phyloP scores from a whole-genome alignment of 805 yeast species.

The Wickerhamiella azyma region DNA sequence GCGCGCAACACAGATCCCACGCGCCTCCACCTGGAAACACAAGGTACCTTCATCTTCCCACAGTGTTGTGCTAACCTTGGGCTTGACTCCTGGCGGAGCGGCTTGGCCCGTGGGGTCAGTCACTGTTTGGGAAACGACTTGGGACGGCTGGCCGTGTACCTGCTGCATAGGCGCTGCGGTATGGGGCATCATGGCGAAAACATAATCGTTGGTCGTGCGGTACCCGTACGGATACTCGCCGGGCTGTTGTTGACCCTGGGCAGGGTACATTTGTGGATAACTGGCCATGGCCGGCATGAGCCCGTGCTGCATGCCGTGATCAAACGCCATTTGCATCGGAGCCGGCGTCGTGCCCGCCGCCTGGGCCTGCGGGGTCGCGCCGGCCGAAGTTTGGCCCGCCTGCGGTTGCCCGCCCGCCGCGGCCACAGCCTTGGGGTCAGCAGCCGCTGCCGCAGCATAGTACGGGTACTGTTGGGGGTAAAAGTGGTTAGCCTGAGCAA shows the following conservation, averaged over 20 bases:
- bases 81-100: conserved; percentile 32
- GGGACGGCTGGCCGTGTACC: conserved; percentile 6
- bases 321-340: conserved; percentile 2
- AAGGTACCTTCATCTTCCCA: conserved; percentile 83
- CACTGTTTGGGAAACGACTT: conserved; percentile 16
- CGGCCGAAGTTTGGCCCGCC: no score
- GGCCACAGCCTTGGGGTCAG: conserved; percentile 12
- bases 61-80: conserved; percentile 67
- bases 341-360: conserved; percentile 8
- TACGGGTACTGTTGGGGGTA: conserved; percentile 14
- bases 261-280: conserved; percentile 5
- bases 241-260: conserved; percentile 8
- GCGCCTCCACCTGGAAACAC: conserved; percentile 76
- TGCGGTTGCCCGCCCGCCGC: conserved; percentile 1
- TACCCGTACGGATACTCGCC: conserved; percentile 7
- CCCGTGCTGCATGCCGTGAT: conserved; percentile 4
- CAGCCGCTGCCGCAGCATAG: conserved; percentile 11
- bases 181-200: conserved; percentile 9
- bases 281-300: conserved; percentile 3
- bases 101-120: conserved; percentile 29
- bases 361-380: conserved; percentile 10
- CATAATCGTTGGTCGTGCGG: conserved; percentile 7
- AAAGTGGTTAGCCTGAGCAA: neutral
- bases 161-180: conserved; percentile 5
- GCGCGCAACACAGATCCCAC: conserved; percentile 66